Conservation (phyloP, 805 yeast genomes). For the Yarrowia deformans region DNA sequence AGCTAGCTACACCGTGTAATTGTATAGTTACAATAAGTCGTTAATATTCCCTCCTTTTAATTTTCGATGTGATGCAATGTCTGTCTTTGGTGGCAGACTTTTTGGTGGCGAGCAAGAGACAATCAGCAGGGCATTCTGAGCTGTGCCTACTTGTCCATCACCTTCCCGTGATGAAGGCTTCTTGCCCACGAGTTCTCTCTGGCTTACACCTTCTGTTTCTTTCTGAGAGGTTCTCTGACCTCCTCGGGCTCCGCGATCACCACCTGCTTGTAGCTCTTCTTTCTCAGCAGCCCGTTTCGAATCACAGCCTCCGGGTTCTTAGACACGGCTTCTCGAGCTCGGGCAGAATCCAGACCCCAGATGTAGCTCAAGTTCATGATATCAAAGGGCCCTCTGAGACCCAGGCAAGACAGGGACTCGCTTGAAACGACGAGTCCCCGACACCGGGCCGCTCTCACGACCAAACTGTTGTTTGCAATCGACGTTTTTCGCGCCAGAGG, state of each 20-base stretch:
- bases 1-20: no score
- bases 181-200: no score
- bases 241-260: slow-evolving; percentile 40
- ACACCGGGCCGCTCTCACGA: slow-evolving; percentile 80
- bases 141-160: no score
- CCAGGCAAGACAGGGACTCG: slow-evolving; percentile 65
- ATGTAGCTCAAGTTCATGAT: slow-evolving; percentile 68
- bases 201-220: slow-evolving; percentile 27
- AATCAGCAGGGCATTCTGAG: no score
- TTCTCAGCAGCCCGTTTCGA: slow-evolving; percentile 75
- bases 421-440: slow-evolving; percentile 81
- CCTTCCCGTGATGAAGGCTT: no score
- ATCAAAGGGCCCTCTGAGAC: slow-evolving; percentile 72
- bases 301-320: slow-evolving; percentile 69
- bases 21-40: neutral
- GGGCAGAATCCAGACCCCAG: slow-evolving; percentile 72
- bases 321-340: slow-evolving; percentile 66
- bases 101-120: no score
- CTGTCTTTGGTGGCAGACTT: neutral
- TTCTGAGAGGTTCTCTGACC: slow-evolving; percentile 15
- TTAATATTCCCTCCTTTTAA: neutral
- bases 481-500: slow-evolving; percentile 62
- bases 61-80: neutral
- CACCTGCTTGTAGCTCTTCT: slow-evolving; percentile 79
- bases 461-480: slow-evolving; percentile 73